Conservation (phyloP, 2,329 filamentous ascomycete genomes). For the Neonectria punicea region DNA sequence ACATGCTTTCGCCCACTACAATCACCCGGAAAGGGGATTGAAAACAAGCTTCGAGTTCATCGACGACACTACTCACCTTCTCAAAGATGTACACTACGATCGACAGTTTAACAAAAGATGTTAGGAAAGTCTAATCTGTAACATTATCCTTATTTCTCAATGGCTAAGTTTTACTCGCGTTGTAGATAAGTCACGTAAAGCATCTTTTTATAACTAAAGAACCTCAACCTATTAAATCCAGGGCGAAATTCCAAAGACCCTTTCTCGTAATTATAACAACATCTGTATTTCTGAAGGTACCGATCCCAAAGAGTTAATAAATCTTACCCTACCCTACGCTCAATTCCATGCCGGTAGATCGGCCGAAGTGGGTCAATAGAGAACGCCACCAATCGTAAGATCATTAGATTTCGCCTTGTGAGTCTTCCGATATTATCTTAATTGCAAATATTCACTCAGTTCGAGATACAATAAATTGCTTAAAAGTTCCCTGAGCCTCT, state of each 20-base stretch:
- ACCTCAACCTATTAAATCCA: too few species aligned
- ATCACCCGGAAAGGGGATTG: slow-evolving; percentile 41
- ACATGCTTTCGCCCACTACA: slow-evolving; percentile 46
- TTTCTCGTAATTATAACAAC: neutral
- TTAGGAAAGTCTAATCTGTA: too few species aligned
- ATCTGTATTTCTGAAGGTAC: neutral
- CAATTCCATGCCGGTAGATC: neutral
- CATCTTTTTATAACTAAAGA: too few species aligned
- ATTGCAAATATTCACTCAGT: neutral
- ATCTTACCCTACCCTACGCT: neutral
- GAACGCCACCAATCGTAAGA: too few species aligned
- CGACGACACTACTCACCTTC: slow-evolving; percentile 33
- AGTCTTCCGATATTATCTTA: neutral
- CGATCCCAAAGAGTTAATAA: neutral
- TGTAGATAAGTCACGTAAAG: too few species aligned
- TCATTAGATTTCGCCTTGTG: too few species aligned
- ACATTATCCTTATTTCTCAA: too few species aligned
- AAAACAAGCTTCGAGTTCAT: slow-evolving; percentile 43
- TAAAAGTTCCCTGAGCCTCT: neutral
- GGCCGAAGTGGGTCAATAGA: neutral
- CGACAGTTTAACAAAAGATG: neutral
- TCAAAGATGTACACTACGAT: slow-evolving; percentile 16
- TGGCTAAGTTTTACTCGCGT: too few species aligned
- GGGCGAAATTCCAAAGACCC: too few species aligned
- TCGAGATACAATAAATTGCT: neutral